Base-by-base conservation (phyloP, 768 basidiomycete genomes). In the Infundibulicybe gibba region DNA sequence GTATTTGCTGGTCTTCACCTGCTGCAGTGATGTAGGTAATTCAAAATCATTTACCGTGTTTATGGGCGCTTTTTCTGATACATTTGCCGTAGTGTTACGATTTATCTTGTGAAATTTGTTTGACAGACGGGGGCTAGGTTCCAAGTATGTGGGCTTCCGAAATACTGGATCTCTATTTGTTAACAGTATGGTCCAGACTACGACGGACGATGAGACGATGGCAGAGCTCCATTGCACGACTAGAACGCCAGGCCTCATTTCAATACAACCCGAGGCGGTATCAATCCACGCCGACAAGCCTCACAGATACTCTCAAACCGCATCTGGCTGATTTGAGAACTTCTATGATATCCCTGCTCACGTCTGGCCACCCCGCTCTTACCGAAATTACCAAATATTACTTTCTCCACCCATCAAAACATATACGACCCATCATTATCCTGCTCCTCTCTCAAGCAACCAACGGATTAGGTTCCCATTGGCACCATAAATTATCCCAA, bases 331-430 rank as follows among this genome's bases (percentile, higher is more conserved):
- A 77, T 47, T 71, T 97, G 32, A 83, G 87, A 44, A 71, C 76
- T 3, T 83, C 80, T 15, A 69, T 97, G 14, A 72, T 91, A 51
- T 67, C 72, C 49, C 76, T 97, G 48, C 77, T 97, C 10, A 86
- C 86, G 14, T 89, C 89, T 10, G 86, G 87, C 4, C 86, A 95
- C 62, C 87, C 92, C 13, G 79, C 83, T 0, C 79, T 97, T 44
- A 83, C 83, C 49, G 81, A 90, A 54, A 83, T 94, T 44, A 87
- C 94, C 1, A 82, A 90, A 51, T 95, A 97, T 66, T 97, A 97
- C 71, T 97, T 97, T 64, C 74, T 80, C 32, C 88, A 89, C 52
- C 85, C 85, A 2, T 91, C 92, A 5, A 97, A 97, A 62, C 91
- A 95, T 56, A 75, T 97, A 15, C 79, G 94, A 3, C 94, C 94